Percentiles rank a stretch among this genome's conserved stretches.
Conservation (phyloP, 2,329 filamentous ascomycete genomes). For the Calonectria hawksworthii region DNA sequence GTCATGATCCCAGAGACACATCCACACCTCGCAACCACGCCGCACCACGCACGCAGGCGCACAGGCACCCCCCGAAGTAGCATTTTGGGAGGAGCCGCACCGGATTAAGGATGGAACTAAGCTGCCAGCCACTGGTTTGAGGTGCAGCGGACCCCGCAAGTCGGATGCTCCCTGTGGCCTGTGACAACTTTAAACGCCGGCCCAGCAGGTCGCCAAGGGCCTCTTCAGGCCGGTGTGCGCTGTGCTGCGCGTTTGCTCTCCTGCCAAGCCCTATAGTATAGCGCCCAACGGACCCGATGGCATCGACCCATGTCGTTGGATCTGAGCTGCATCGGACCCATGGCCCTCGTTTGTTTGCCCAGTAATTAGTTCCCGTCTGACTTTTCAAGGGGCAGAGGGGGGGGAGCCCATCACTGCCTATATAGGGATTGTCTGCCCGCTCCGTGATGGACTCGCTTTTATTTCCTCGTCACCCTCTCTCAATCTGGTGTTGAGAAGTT, state of each 20-base stretch:
- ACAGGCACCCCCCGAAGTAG: background rate
- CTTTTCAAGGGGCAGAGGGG: conserved; percentile 13
- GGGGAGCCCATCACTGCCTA: conserved; percentile 27
- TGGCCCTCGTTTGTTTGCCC: background rate
- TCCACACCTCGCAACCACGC: background rate
- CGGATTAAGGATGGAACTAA: conserved; percentile 24
- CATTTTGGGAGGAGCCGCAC: conserved; percentile 11
- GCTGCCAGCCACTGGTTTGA: conserved; percentile 27
- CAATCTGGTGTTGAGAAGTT: conserved; percentile 38
- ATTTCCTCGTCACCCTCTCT: conserved; percentile 33
- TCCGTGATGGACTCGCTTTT: conserved; percentile 16
- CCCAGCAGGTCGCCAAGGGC: conserved; percentile 4
- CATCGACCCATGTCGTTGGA: conserved; percentile 9
- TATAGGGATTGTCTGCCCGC: conserved; percentile 32
- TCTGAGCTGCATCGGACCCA: conserved; percentile 12
- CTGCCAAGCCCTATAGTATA: conserved; percentile 11
- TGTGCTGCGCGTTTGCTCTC: conserved; percentile 2
- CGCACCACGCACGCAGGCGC: background rate
- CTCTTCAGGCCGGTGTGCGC: conserved; percentile 4
- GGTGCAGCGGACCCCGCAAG: conserved; percentile 10
- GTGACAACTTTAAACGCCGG: conserved; percentile 23
- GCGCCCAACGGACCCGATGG: background rate
- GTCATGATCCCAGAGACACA: background rate
- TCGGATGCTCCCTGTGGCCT: conserved; percentile 4
- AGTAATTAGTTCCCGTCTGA: conserved; percentile 8